A percentile compares a stretch with the other conserved stretches of the same genome.
These are phyloP conservation scores for Mycena rosella DNA, from an alignment of 768 basidiomycete genomes.

Conservation along the genomic window DNA sequence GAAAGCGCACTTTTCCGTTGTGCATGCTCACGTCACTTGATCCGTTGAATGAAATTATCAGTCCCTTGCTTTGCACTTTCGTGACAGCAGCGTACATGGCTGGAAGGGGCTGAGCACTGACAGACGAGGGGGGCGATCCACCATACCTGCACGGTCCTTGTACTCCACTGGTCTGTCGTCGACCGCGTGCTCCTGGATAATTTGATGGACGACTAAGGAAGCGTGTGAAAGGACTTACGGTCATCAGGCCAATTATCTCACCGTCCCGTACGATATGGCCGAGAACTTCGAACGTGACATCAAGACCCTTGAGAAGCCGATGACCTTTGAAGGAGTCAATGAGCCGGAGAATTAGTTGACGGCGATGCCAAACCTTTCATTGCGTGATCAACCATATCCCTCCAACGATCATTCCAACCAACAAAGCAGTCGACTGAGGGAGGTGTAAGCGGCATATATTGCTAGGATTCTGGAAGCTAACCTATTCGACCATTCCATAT, in stretches of 20 bases:
- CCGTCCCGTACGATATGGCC: slow-evolving; percentile 24
- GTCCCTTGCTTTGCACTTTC: slow-evolving; percentile 43
- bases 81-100: slow-evolving; percentile 48
- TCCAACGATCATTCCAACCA: slow-evolving; percentile 45
- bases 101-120: background rate
- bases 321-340: slow-evolving; percentile 35
- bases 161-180: slow-evolving; percentile 15
- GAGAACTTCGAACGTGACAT: slow-evolving; percentile 48
- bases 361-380: slow-evolving; percentile 39
- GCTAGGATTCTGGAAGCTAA: slow-evolving; percentile 31
- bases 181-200: slow-evolving; percentile 1
- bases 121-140: background rate
- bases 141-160: slow-evolving; percentile 3
- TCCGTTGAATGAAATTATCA: slow-evolving; percentile 38
- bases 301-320: slow-evolving; percentile 45
- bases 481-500: slow-evolving; percentile 54
- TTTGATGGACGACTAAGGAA: background rate
- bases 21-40: slow-evolving; percentile 49
- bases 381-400: slow-evolving; percentile 42
- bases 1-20: slow-evolving; percentile 52
- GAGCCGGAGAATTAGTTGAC: background rate
- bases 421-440: slow-evolving; percentile 44
- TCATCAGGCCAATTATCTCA: slow-evolving; percentile 15
- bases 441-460: background rate
- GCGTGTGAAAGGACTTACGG: background rate